These are phyloP conservation scores for Boletellus deceptivus DNA, from an alignment of 1,284 basidiomycete species.

Conservation along the genomic window DNA sequence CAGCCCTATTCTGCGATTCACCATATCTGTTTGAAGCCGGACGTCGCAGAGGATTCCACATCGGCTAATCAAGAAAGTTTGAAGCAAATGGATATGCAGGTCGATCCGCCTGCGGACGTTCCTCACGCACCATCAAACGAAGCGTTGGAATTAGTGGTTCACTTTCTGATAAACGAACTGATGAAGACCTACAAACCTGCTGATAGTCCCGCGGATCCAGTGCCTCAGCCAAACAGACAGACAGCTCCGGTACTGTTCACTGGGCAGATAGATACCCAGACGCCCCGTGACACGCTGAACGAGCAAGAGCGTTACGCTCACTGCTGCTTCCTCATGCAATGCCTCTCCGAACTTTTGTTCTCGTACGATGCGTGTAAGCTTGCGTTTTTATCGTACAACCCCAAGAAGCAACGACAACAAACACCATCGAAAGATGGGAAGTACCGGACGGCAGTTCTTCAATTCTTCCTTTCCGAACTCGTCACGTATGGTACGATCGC, in stretches of 20 bases:
- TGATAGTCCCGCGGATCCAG: slow-evolving; percentile 13
- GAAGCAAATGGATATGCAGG: slow-evolving; percentile 56
- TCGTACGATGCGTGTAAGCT: slow-evolving; percentile 92
- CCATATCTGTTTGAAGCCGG: slow-evolving; percentile 63
- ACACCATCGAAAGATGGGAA: slow-evolving; percentile 66
- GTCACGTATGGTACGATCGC: slow-evolving; percentile 76
- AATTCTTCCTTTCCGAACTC: slow-evolving; percentile 76
- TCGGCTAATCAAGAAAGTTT: slow-evolving; percentile 24
- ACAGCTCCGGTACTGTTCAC: background rate
- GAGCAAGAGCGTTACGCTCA: slow-evolving; percentile 56
- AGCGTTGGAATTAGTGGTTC: slow-evolving; percentile 63
- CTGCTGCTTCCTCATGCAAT: slow-evolving; percentile 87
- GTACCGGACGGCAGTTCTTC: slow-evolving; percentile 63
- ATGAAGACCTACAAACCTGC: slow-evolving; percentile 54
- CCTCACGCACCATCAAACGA: slow-evolving; percentile 39
- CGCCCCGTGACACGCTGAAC: slow-evolving; percentile 11
- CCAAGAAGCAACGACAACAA: slow-evolving; percentile 59
- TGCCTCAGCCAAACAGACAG: slow-evolving; percentile 18
- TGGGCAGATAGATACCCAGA: slow-evolving; percentile 21
- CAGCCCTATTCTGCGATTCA: slow-evolving; percentile 61
- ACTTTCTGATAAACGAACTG: slow-evolving; percentile 73
- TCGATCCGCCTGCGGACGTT: slow-evolving; percentile 49
- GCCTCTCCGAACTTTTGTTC: slow-evolving; percentile 88
- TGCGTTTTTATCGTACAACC: slow-evolving; percentile 79
- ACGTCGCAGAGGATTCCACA: slow-evolving; percentile 24